phyloP scores from a whole-genome alignment of 225 moss, liverwort and hornwort species.

The Neckera pumila region DNA sequence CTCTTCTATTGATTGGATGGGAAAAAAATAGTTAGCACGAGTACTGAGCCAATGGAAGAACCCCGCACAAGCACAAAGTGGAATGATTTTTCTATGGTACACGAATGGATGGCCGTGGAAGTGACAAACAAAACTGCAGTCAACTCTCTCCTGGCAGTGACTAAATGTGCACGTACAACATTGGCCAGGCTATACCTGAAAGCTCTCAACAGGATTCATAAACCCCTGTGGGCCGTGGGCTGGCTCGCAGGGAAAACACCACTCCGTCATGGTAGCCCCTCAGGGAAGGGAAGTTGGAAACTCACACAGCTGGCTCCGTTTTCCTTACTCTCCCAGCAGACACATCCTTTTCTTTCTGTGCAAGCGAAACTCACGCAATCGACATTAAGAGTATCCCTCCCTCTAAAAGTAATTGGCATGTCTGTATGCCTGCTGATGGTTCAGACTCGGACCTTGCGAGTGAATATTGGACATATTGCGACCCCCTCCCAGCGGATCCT shows the following conservation, averaged over 20 bases:
- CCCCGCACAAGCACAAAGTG: not conserved
- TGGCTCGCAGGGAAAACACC: conserved; percentile 7
- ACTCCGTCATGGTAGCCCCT: conserved; percentile 16
- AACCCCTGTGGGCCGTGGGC: conserved; percentile 4
- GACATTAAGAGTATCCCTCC: not conserved
- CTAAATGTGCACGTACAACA: not conserved
- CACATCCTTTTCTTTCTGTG: not conserved
- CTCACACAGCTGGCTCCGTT: not conserved
- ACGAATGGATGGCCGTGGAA: conserved; percentile 3
- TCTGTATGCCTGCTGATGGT: conserved; percentile 31
- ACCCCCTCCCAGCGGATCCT: conserved; percentile 30
- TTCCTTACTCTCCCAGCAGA: not conserved
- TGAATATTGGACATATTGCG: conserved; percentile 23
- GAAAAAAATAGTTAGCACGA: not conserved
- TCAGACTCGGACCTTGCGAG: conserved; percentile 42
- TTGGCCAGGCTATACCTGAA: conserved; percentile 30
- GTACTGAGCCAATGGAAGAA: not conserved
- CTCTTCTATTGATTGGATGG: not conserved
- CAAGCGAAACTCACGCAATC: conserved; percentile 17
- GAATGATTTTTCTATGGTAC: not conserved
- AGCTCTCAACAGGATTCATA: conserved; percentile 14
- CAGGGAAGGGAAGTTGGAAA: not conserved
- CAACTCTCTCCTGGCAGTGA: not conserved
- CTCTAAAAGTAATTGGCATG: conserved; percentile 30
- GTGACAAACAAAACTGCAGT: conserved; percentile 7